Conservation (phyloP, 1,284 basidiomycete genomes). For the Lentinus polychrous region DNA sequence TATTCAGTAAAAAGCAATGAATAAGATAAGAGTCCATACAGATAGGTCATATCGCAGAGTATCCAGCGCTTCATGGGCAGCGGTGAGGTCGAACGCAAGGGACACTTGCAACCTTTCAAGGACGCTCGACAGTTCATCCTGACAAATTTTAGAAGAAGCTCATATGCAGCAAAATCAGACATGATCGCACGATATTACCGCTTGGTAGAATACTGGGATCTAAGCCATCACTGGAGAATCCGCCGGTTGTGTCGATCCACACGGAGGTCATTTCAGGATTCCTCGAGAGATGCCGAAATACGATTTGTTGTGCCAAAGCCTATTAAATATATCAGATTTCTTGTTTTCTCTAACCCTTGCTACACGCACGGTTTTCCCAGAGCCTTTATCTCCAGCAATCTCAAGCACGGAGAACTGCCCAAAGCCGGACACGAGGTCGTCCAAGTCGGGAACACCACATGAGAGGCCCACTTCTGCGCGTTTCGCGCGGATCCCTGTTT, state of each 20-base stretch:
- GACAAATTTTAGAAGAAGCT: not conserved
- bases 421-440: conserved; percentile 42
- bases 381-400: conserved; percentile 52
- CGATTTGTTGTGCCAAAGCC: conserved; percentile 52
- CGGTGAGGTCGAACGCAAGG: conserved; percentile 50
- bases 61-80: conserved; percentile 44
- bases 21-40: conserved; percentile 10
- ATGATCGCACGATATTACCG: not conserved
- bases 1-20: conserved; percentile 8
- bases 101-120: conserved; percentile 38
- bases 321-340: conserved; percentile 20
- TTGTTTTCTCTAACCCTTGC: not conserved
- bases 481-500: conserved; percentile 18
- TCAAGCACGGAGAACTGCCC: conserved; percentile 48
- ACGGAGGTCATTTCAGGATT: conserved; percentile 33
- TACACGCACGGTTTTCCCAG: conserved; percentile 59
- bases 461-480: conserved; percentile 19
- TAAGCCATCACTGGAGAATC: conserved; percentile 50
- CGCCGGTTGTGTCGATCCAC: conserved; percentile 70
- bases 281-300: conserved; percentile 41
- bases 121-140: conserved; percentile 27
- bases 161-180: not conserved
- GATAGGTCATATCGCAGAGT: conserved; percentile 9
- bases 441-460: conserved; percentile 41
- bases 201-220: not conserved